Evolutionary conservation across 768 basidiomycete genomes (phyloP).

Genomic region (Macrolepiota dolichaula): DNA sequence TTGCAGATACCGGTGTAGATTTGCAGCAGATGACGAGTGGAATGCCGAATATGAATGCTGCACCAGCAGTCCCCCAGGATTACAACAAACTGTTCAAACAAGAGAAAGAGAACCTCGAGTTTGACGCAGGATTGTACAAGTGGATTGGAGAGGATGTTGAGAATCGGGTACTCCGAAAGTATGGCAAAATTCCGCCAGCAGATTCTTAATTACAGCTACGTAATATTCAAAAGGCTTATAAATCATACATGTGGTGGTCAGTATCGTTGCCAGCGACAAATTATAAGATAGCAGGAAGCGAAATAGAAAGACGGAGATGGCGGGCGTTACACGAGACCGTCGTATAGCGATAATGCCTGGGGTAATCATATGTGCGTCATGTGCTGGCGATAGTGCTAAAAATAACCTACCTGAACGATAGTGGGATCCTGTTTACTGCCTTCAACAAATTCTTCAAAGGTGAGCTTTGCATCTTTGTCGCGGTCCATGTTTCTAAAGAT

Average conservation of each 20-base stretch:
- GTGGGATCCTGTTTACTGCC: constrained; percentile 99
- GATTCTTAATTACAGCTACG: constrained; percentile 18
- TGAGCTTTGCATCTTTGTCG: constrained; percentile 89
- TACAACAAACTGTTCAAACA: constrained; percentile 86
- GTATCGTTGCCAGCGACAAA: background rate
- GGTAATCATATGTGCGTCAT: constrained; percentile 11
- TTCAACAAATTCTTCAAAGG: constrained; percentile 97
- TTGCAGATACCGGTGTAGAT: background rate
- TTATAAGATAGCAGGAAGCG: background rate
- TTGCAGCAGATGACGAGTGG: constrained; percentile 73
- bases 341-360: constrained; percentile 92
- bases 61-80: constrained; percentile 69
- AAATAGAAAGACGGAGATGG: background rate
- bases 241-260: constrained; percentile 7
- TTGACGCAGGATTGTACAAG: constrained; percentile 80
- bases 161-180: constrained; percentile 70
- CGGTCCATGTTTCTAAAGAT: constrained; percentile 98
- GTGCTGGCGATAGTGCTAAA: constrained; percentile 11
- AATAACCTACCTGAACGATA: constrained; percentile 82
- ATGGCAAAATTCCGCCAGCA: constrained; percentile 52
- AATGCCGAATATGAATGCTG: constrained; percentile 56
- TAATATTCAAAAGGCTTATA: constrained; percentile 4
- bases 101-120: constrained; percentile 90
- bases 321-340: constrained; percentile 77
- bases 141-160: constrained; percentile 87